Conservation (phyloP, 148 eudicot genomes). For the Oxyria digyna region DNA sequence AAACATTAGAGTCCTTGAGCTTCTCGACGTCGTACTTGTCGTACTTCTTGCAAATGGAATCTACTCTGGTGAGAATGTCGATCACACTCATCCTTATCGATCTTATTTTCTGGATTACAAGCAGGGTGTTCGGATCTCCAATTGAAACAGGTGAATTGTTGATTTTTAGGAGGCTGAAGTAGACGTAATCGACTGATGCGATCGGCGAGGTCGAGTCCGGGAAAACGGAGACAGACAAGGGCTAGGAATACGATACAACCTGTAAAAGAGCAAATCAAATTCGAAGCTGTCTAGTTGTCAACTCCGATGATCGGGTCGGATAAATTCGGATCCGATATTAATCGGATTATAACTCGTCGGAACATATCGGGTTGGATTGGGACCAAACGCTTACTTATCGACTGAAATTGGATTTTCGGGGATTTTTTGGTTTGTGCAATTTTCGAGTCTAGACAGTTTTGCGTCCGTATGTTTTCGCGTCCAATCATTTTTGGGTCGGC, state of each 20-base stretch:
- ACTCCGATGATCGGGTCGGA: too few species aligned
- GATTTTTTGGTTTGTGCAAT: too few species aligned
- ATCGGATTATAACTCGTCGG: too few species aligned
- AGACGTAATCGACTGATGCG: background rate
- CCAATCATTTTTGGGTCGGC: too few species aligned
- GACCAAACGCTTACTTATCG: too few species aligned
- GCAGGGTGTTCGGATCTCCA: background rate
- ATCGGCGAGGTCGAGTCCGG: background rate
- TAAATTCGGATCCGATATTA: too few species aligned
- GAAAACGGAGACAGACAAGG: background rate
- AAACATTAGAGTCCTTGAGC: slow-evolving; percentile 48
- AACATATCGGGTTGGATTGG: too few species aligned
- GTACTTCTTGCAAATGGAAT: slow-evolving; percentile 86
- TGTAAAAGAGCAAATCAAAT: background rate
- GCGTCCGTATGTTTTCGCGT: too few species aligned
- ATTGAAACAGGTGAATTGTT: background rate
- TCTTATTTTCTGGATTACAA: background rate
- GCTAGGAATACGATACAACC: background rate
- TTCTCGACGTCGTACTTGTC: slow-evolving; percentile 84
- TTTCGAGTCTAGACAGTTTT: too few species aligned
- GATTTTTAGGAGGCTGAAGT: background rate
- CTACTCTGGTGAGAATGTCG: slow-evolving; percentile 73
- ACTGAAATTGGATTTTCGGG: too few species aligned
- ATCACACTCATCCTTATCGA: slow-evolving; percentile 48
- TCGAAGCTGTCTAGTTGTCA: background rate